Evolutionary conservation across 2,329 filamentous ascomycete species (phyloP).

Genomic region (Fusarium paranaense): DNA sequence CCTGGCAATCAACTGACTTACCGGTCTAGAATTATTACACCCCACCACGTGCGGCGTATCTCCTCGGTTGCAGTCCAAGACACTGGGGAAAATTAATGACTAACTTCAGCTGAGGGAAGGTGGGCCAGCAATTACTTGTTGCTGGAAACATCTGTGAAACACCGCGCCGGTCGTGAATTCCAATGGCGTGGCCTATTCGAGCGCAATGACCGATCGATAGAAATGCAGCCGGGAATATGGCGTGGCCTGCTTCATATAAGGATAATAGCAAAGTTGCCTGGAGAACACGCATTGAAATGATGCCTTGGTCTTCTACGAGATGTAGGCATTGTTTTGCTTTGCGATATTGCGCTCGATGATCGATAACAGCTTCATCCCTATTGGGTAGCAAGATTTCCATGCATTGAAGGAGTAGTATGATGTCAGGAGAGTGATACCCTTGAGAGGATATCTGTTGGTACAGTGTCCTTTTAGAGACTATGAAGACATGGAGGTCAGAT

Average conservation of each 20-base stretch:
- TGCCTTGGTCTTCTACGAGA: neutral
- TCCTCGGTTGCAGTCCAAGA: constrained; percentile 21
- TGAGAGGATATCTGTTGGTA: constrained; percentile 8
- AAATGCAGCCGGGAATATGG: constrained; percentile 14
- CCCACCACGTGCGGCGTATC: constrained; percentile 16
- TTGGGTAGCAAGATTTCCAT: neutral
- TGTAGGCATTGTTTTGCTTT: constrained; percentile 1
- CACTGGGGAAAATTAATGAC: neutral
- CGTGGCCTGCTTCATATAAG: constrained; percentile 7
- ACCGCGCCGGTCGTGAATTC: constrained; percentile 9
- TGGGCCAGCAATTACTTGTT: neutral
- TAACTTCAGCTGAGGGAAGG: neutral
- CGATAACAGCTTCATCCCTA: neutral
- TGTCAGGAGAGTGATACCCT: neutral
- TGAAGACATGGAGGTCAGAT: neutral
- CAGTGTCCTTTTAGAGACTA: constrained; percentile 11
- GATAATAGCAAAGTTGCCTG: constrained; percentile 1
- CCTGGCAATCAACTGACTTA: neutral
- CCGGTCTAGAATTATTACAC: constrained; percentile 12
- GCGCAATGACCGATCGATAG: constrained; percentile 7
- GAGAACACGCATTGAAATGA: constrained; percentile 7
- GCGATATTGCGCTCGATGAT: neutral
- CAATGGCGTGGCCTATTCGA: constrained; percentile 10
- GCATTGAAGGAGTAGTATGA: constrained; percentile 11
- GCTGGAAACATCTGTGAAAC: constrained; percentile 8